phyloP scores from a whole-genome alignment of 495 filamentous ascomycete species.

The Neurospora sp. region DNA sequence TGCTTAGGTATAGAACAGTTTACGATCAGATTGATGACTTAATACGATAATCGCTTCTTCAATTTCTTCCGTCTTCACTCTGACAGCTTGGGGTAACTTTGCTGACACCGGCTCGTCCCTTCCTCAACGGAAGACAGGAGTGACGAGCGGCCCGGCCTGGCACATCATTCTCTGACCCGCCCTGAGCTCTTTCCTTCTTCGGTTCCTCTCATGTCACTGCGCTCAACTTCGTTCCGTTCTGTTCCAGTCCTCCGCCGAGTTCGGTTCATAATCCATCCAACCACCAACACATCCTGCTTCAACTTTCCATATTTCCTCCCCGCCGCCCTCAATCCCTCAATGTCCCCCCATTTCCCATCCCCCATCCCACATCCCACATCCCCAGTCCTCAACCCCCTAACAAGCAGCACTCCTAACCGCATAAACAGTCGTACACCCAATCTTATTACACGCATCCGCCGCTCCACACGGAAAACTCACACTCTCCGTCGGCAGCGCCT shows the following conservation, averaged over 20 bases:
- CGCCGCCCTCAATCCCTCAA: no score
- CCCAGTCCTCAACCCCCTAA: neutral
- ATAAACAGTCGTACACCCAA: slow-evolving; percentile 24
- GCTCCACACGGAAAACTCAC: slow-evolving; percentile 18
- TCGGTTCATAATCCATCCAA: no score
- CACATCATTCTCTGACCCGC: neutral
- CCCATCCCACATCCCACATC: neutral
- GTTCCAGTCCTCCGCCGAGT: no score
- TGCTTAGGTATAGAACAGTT: neutral
- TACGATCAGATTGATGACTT: neutral
- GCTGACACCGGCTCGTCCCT: neutral
- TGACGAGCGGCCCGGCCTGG: neutral
- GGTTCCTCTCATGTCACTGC: neutral
- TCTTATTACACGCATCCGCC: slow-evolving; percentile 15
- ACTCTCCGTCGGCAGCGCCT: slow-evolving; percentile 12
- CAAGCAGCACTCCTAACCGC: slow-evolving; percentile 13
- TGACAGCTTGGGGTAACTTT: neutral
- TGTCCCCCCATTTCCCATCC: no score
- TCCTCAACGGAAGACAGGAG: neutral
- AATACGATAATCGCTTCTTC: neutral
- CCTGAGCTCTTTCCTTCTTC: neutral
- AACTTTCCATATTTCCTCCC: neutral
- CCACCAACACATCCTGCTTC: neutral
- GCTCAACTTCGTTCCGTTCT: neutral
- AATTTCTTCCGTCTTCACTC: no score